Evolutionary conservation across 306 rosid species (phyloP), one percentile per base, ranked within the genome.

Genomic region (Gastrolobium villosum): DNA sequence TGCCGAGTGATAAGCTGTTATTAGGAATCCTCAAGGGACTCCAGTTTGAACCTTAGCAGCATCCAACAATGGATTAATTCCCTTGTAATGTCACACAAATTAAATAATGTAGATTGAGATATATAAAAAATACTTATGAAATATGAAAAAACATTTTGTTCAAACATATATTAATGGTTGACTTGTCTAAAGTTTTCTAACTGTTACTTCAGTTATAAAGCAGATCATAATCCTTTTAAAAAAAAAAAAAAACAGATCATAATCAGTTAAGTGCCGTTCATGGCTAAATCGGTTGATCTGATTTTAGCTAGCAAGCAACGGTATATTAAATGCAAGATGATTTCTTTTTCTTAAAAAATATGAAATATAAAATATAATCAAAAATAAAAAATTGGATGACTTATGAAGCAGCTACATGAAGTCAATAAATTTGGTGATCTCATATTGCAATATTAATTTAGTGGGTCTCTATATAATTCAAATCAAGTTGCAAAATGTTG

Each of bases 391-490:
- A n/a, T 28, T n/a, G 52, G 14, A 68, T 79, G 77, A 60, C 77
- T 34, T 13, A 8, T 15, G 9, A 57, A 48, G 15, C 64, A 60
- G 37, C 10, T 52, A 37, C 71, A 34, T 34, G 44, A 75, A 69
- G 87, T 79, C 86, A 75, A 14, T 61, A 59, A 1, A 36, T 41
- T 69, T 69, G 72, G 57, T 72, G 41, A 64, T 60, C 49, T 79
- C 67, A 82, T 20, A 70, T 85, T 77, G 87, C 7, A 37, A 53
- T 52, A 81, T 56, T 61, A 46, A 70, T 70, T 82, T 85, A 30
- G 10, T 9, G 55, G 65, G 67, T 40, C 26, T 35, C 32, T 48
- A n/a, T 15, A 20, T n/a, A 15, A 10, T 11, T 28, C 14, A 62
- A 39, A 59, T 65, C 65, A 20, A 74, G 61, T 14, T 66, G 65